Base-by-base conservation (phyloP, 306 rosid genomes). In the Glycyrrhiza uralensis region DNA sequence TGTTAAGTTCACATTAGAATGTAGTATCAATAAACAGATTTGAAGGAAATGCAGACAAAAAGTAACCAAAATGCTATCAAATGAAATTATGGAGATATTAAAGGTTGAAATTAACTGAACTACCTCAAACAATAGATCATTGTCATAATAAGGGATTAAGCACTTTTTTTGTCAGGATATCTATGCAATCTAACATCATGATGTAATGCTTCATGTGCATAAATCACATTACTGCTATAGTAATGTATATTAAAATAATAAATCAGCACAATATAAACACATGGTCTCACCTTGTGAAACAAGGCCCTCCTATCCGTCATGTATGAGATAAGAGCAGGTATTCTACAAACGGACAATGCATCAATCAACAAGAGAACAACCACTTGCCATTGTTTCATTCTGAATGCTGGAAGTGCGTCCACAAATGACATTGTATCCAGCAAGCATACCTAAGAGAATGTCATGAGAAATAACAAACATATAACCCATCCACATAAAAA, bases 381-480 rank as follows among this genome's bases (percentile, higher is more conserved):
- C 82, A 89, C 89, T 79, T 89, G 94, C 98, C 97, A 94, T 66
- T 94, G 97, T 76, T 87, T 94, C 77, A 76, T 80, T 81, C 90
- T 86, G 83, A 91, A 86, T 73, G 91, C 90, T 49, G 97, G 98
- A 71, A 91, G 79, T 2, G 98, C 89, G 12, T 94, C 95, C 50
- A 79, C 64, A 76, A 87, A 89, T n/a, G 98, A 82, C 96, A 91
- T 91, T 11, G 98, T 91, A 42, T 83, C 96, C 87, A 94, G 72
- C 84, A 94, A 77, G 64, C 80, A 67, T 20, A 76, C 91, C 98
- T 94, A 79, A 50, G 36, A 81, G 24, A 69, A 75, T 55, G 79
- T 64, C 23, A 59, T 35, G 35, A 61, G 63, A 42, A 50, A 46
- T 26, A 73, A 70, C 58, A 71, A 46, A 70, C 26, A 58, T 29